These are phyloP conservation scores for Xylaria nigripes DNA, from an alignment of 495 filamentous ascomycete genomes.

Conservation along the genomic window DNA sequence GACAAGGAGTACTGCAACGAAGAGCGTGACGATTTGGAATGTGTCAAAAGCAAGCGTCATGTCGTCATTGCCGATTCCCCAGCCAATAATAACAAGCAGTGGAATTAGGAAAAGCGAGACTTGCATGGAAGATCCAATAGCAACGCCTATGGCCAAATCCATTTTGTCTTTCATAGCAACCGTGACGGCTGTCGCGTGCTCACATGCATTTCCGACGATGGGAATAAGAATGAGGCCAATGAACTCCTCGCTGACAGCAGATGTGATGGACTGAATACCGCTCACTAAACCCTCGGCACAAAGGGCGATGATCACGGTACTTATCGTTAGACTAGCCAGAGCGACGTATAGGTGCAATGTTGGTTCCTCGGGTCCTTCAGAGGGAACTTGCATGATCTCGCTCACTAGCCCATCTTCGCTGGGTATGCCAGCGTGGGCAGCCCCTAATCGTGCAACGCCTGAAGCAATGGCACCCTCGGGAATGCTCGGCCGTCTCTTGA, in stretches of 20 bases:
- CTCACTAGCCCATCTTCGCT: constrained; percentile 37
- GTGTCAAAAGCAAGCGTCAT: constrained; percentile 76
- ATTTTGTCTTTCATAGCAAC: constrained; percentile 87
- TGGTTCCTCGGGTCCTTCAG: constrained; percentile 56
- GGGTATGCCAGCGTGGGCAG: constrained; percentile 27
- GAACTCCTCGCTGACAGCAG: constrained; percentile 60
- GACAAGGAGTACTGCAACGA: constrained; percentile 69
- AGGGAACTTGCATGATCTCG: constrained; percentile 26
- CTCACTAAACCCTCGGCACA: constrained; percentile 89
- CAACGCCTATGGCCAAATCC: constrained; percentile 79
- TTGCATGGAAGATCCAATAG: constrained; percentile 80
- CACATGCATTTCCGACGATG: constrained; percentile 85
- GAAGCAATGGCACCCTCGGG: constrained; percentile 52
- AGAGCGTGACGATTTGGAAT: constrained; percentile 73
- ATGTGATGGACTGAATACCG: constrained; percentile 59
- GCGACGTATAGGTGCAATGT: constrained; percentile 63
- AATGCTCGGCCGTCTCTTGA: constrained; percentile 7
- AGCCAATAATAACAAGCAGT: constrained; percentile 69
- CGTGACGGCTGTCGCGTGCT: constrained; percentile 80
- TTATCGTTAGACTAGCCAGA: constrained; percentile 56
- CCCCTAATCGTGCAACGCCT: constrained; percentile 54
- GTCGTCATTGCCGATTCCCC: constrained; percentile 59
- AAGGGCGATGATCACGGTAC: constrained; percentile 74
- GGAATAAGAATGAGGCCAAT: constrained; percentile 78
- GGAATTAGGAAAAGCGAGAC: constrained; percentile 75